Conservation (phyloP, 2,329 filamentous ascomycete species). For the Trichoderma atrobrunneum region DNA sequence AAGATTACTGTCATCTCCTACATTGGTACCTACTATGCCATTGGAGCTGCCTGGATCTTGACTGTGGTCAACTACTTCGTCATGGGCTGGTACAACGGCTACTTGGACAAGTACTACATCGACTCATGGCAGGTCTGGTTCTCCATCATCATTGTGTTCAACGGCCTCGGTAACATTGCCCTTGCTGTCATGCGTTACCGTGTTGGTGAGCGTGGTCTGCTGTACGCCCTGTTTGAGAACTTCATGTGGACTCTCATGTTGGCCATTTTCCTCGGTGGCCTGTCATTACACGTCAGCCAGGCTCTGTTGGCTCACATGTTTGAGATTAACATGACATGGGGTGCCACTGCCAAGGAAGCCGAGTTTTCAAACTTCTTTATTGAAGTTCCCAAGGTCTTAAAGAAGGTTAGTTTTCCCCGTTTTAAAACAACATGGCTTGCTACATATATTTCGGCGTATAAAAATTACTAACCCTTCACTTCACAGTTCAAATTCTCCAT, state of each 20-base stretch:
- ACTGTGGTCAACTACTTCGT: conserved; percentile 73
- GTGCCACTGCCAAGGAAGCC: conserved; percentile 78
- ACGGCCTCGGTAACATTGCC: conserved; percentile 68
- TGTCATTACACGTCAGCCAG: conserved; percentile 77
- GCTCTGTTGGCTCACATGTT: conserved; percentile 81
- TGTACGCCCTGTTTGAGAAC: conserved; percentile 58
- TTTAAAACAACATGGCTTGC: conserved; percentile 28
- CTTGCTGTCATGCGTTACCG: conserved; percentile 73
- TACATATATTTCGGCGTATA: conserved; percentile 28
- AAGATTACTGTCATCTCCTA: conserved; percentile 76
- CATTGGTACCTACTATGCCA: conserved; percentile 77
- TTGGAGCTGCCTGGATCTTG: conserved; percentile 72
- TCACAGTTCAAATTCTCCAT: conserved; percentile 69
- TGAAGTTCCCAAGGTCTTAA: conserved; percentile 74
- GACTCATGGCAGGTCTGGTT: conserved; percentile 80
- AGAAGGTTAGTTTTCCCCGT: conserved; percentile 59
- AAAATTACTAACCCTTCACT: conserved; percentile 22
- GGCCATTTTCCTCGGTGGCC: conserved; percentile 77
- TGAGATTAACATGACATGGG: conserved; percentile 83
- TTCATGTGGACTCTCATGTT: conserved; percentile 73
- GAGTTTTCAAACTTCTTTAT: conserved; percentile 83
- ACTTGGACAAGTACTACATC: conserved; percentile 76
- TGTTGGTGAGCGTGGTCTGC: conserved; percentile 59
- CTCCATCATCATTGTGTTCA: conserved; percentile 75
- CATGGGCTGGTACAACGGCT: conserved; percentile 72